Evolutionary conservation across 139 green algal genomes (phyloP).

Genomic region (Pycnococcus provasolii): DNA sequence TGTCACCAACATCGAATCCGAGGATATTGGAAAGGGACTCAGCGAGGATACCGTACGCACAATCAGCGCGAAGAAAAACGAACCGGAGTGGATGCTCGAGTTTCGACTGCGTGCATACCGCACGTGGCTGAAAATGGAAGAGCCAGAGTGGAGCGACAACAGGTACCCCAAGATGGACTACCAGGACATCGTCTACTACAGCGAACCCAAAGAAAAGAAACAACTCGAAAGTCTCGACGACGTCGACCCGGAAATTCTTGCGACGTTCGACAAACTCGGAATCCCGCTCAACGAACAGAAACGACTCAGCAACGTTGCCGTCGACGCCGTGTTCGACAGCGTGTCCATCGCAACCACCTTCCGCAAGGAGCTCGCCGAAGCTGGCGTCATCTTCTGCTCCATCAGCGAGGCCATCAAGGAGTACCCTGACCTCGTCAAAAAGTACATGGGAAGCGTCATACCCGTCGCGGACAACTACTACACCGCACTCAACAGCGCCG

Average conservation of each 20-base stretch:
- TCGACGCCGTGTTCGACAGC: conserved; percentile 96
- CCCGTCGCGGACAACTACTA: conserved; percentile 96
- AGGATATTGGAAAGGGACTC: conserved; percentile 72
- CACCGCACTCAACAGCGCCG: conserved; percentile 88
- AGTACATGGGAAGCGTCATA: conserved; percentile 59
- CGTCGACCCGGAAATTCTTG: conserved; percentile 92
- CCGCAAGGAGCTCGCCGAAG: conserved; percentile 79
- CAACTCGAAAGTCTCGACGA: conserved; percentile 62
- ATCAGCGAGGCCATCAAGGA: conserved; percentile 91
- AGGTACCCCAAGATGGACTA: conserved; percentile 67
- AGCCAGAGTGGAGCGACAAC: conserved; percentile 86
- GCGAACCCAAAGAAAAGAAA: conserved; percentile 79
- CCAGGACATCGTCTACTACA: conserved; percentile 89
- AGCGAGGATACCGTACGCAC: conserved; percentile 87
- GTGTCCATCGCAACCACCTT: conserved; percentile 99
- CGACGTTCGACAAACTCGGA: conserved; percentile 94
- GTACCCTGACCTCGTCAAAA: conserved; percentile 88
- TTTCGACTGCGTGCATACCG: conserved; percentile 84
- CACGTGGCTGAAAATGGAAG: conserved; percentile 93
- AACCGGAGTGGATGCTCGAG: conserved; percentile 98
- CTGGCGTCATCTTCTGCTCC: conserved; percentile 92
- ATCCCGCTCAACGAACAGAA: conserved; percentile 98
- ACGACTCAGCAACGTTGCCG: conserved; percentile 89
- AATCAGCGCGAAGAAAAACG: conserved; percentile 94
- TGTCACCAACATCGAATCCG: conserved; percentile 83